Conservation (phyloP, 192 early-diverging fungal genomes). For the Coemansia sp. region DNA sequence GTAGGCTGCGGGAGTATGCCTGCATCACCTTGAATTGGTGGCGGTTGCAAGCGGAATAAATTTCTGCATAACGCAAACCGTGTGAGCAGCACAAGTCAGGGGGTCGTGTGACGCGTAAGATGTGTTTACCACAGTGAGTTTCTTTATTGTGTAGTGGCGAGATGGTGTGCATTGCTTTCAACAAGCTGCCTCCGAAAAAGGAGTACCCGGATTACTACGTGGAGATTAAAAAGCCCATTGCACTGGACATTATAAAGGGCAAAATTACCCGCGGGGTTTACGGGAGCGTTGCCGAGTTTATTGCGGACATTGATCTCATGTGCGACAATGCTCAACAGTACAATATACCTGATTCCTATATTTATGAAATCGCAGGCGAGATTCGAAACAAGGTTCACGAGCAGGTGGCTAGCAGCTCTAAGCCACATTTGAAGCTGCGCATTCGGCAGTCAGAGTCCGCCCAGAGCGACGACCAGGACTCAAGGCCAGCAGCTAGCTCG, state of each 20-base stretch:
- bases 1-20: not conserved
- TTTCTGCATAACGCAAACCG: constrained; percentile 3
- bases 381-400: constrained; percentile 28
- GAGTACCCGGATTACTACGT: constrained; percentile 90
- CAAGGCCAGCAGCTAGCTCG: not conserved
- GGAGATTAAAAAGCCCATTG: constrained; percentile 83
- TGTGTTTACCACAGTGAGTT: not conserved
- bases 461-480: constrained; percentile 9
- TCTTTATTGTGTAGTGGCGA: constrained; percentile 34
- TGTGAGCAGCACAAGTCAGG: not conserved
- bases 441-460: constrained; percentile 18
- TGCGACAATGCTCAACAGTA: constrained; percentile 88
- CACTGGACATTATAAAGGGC: constrained; percentile 83
- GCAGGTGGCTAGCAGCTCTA: constrained; percentile 12
- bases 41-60: not conserved
- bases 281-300: constrained; percentile 60
- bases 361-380: constrained; percentile 44
- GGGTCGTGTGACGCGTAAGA: constrained; percentile 3
- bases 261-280: constrained; percentile 72
- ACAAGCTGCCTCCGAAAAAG: constrained; percentile 65
- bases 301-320: constrained; percentile 81
- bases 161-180: constrained; percentile 37
- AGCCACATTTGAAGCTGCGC: constrained; percentile 31
- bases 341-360: constrained; percentile 62
- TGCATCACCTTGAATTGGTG: not conserved